These are phyloP conservation scores for Aspergillus pseudotamarii DNA, from an alignment of 2,329 filamentous ascomycete genomes.

Conservation along the genomic window DNA sequence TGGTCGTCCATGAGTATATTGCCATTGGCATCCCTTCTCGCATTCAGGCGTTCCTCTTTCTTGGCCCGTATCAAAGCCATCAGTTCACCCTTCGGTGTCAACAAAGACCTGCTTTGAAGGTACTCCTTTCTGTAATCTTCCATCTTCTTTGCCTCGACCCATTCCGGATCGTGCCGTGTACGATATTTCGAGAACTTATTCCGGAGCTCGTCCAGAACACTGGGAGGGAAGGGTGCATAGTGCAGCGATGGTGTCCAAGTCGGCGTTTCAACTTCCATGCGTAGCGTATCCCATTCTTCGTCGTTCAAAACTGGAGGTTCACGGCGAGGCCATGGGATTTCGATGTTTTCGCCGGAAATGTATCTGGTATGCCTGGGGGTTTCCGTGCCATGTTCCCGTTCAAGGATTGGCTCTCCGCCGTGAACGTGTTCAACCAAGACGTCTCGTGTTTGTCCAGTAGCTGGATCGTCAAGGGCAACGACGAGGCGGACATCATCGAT, in stretches of 20 bases:
- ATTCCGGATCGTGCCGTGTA: constrained; percentile 76
- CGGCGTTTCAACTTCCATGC: constrained; percentile 71
- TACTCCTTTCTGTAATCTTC: constrained; percentile 56
- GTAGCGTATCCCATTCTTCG: constrained; percentile 69
- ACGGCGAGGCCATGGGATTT: constrained; percentile 75
- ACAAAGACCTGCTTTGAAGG: constrained; percentile 48
- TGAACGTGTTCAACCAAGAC: constrained; percentile 75
- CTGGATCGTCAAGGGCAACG: constrained; percentile 68
- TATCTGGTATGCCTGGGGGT: constrained; percentile 50
- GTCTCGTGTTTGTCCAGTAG: constrained; percentile 68
- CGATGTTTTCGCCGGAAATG: constrained; percentile 70
- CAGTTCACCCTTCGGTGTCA: constrained; percentile 52
- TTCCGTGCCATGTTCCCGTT: constrained; percentile 52
- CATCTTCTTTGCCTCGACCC: constrained; percentile 64
- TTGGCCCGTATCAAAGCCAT: constrained; percentile 39
- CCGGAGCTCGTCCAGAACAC: constrained; percentile 82
- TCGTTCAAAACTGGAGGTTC: constrained; percentile 56
- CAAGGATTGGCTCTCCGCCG: constrained; percentile 53
- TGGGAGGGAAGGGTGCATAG: constrained; percentile 73
- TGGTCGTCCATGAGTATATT: constrained; percentile 37
- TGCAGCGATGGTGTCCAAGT: constrained; percentile 80
- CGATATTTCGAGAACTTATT: constrained; percentile 81
- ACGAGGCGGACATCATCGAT: constrained; percentile 79
- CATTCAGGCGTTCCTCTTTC: constrained; percentile 39
- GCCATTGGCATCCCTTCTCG: constrained; percentile 39